Evolutionary conservation across 2,329 filamentous ascomycete species (phyloP), one percentile per base, ranked within the genome.

Genomic region (Cladosporium sp.): DNA sequence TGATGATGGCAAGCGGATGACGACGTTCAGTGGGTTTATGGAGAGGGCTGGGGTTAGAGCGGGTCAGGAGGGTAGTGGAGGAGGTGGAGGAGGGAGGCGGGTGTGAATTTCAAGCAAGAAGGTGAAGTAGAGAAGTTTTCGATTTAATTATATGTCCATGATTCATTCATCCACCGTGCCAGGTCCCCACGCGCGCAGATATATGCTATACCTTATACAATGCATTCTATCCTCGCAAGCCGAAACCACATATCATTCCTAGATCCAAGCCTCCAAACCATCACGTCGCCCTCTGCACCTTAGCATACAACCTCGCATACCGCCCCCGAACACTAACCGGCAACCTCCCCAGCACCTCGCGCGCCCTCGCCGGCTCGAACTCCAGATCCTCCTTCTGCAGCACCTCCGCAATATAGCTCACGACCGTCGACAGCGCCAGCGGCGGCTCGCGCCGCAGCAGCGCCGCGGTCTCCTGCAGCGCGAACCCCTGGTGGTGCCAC

Each of bases 381-480:
- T 76, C 73, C 10, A 85, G 60, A 10, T 61, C 70, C 59, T 83
- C 81, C 5, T 67, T 42, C 43, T 70, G 67, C 19, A 87, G 68
- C 0, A 78, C 77, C 8, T 78, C 72, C 2, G 85, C 65, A 8
- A 89, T 79, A 59, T 87, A 86, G 0, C 62, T 67, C 1, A 74
- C 71, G 1, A 87, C 80, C 0, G 82, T 86, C 11, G 61, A 66
- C 0, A 67, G 71, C 56, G 77, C 72, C 2, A 88, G 65, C 2
- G 85, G 83, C 11, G 83, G 82, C 9, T 81, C 70, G 2, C 83
- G 74, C n/a, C 86, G 68, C 1, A 86, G 56, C 1, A 86, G 57
- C 2, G 63, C 67, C 2, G 82, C 82, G 13, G 86, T 71, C 1
- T 72, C 68, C 0, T 68, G 61, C 0, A 82, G 72, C 0, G 65